A percentile compares a stretch with the other conserved stretches of the same genome.
Conservation (phyloP, 495 filamentous ascomycete genomes). For the Viridothelium virens region DNA sequence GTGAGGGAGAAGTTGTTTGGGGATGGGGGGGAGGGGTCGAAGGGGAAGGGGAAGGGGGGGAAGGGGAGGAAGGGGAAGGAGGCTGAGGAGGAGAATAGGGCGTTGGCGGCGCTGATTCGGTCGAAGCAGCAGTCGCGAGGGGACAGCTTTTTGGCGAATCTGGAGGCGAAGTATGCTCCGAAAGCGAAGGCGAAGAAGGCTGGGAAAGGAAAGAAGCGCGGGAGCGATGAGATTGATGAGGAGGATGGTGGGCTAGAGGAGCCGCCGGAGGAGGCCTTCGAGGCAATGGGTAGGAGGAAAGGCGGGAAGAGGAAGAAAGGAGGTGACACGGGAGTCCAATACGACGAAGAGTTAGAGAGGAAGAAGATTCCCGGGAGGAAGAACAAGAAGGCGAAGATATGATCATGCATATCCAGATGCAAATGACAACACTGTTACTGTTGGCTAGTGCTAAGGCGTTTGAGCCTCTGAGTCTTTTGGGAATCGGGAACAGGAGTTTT, state of each 20-base stretch:
- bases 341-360: not conserved
- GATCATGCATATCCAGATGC: not conserved
- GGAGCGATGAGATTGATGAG: slow-evolving; percentile 35
- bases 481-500: too few species aligned
- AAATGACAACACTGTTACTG: not conserved
- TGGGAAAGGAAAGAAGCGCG: slow-evolving; percentile 45
- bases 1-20: slow-evolving; percentile 52
- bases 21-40: slow-evolving; percentile 16
- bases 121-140: slow-evolving; percentile 45
- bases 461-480: too few species aligned
- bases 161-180: slow-evolving; percentile 68
- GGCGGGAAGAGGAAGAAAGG: slow-evolving; percentile 37
- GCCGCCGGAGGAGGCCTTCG: slow-evolving; percentile 63
- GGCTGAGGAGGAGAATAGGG: slow-evolving; percentile 34
- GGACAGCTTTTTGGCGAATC: slow-evolving; percentile 51
- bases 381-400: slow-evolving; percentile 8
- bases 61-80: slow-evolving; percentile 32
- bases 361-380: slow-evolving; percentile 11
- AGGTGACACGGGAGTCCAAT: slow-evolving; percentile 4
- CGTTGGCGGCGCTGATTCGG: slow-evolving; percentile 53
- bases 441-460: not conserved
- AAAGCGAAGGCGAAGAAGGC: slow-evolving; percentile 35
- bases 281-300: slow-evolving; percentile 40
- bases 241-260: slow-evolving; percentile 38
- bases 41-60: slow-evolving; percentile 28